Conservation (phyloP, 2,329 filamentous ascomycete species). For the Botrytis sinoallii region DNA sequence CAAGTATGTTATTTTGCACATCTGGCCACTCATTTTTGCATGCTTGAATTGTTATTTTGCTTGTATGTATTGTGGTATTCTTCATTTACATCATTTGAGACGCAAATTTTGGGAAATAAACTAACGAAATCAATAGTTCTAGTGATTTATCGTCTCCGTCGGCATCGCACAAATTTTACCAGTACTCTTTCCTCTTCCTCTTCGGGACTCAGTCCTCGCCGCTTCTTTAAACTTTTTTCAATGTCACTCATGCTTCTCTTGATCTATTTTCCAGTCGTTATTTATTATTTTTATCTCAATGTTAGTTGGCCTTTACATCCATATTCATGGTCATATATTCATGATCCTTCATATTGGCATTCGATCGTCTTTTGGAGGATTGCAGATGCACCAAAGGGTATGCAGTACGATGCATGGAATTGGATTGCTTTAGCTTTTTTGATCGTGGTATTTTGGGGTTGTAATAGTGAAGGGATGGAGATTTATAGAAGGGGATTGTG, state of each 20-base stretch:
- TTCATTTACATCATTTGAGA: neutral
- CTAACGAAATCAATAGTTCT: conserved; percentile 44
- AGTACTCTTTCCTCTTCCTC: conserved; percentile 50
- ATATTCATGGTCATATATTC: conserved; percentile 53
- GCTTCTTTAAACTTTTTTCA: conserved; percentile 60
- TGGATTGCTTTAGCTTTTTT: conserved; percentile 52
- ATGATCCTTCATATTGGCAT: conserved; percentile 48
- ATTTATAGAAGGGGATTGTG: conserved; percentile 44
- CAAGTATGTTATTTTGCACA: conserved; percentile 51
- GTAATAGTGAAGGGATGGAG: conserved; percentile 56
- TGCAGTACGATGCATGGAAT: conserved; percentile 55
- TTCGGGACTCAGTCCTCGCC: conserved; percentile 53
- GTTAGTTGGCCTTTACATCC: conserved; percentile 37
- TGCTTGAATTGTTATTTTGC: conserved; percentile 54
- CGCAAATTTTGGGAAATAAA: rapidly evolving
- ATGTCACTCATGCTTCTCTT: conserved; percentile 51
- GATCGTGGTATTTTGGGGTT: conserved; percentile 62
- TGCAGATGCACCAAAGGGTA: conserved; percentile 39
- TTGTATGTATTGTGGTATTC: conserved; percentile 43
- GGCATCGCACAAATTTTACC: conserved; percentile 57
- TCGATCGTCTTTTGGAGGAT: conserved; percentile 47
- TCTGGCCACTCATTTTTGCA: conserved; percentile 56
- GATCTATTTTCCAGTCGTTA: conserved; percentile 51
- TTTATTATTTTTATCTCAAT: conserved; percentile 53
- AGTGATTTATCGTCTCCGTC: conserved; percentile 57